Evolutionary conservation across 2,329 filamentous ascomycete species (phyloP).

Genomic region (Fusarium protoensiforme): DNA sequence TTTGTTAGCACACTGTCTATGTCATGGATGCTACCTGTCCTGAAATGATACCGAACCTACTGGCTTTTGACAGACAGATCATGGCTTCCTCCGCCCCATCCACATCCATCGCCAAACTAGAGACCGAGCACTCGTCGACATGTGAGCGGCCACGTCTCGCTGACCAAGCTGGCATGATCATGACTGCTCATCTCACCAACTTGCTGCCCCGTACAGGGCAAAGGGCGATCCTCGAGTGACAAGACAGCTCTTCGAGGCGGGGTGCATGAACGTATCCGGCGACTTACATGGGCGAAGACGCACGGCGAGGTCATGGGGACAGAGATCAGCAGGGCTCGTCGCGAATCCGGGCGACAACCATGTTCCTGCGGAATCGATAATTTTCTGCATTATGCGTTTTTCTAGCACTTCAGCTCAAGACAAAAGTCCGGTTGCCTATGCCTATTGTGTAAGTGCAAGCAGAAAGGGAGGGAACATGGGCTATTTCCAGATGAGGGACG

Average conservation of each 20-base stretch:
- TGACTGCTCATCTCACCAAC: constrained; percentile 6
- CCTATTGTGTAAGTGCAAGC: background rate
- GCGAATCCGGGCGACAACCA: background rate
- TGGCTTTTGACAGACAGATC: background rate
- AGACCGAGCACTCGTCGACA: background rate
- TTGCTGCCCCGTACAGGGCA: background rate
- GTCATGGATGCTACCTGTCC: background rate
- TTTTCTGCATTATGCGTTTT: background rate
- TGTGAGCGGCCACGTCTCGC: background rate
- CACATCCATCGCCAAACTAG: background rate
- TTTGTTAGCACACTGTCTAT: background rate
- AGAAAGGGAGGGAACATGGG: background rate
- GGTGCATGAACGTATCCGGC: constrained; percentile 24
- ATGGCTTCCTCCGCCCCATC: background rate
- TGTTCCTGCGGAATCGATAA: background rate
- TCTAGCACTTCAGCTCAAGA: background rate
- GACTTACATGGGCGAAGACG: constrained; percentile 12
- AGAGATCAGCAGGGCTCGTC: constrained; percentile 7
- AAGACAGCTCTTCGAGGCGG: background rate
- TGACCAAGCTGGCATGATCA: background rate
- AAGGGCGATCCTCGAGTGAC: background rate
- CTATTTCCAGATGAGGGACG: background rate
- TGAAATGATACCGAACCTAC: background rate
- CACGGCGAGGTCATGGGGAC: constrained; percentile 17
- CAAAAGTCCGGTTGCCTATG: background rate